A percentile compares a stretch with the other conserved stretches of the same genome.
phyloP scores from a whole-genome alignment of 306 rosid genomes.

The Citrullus colocynthis region DNA sequence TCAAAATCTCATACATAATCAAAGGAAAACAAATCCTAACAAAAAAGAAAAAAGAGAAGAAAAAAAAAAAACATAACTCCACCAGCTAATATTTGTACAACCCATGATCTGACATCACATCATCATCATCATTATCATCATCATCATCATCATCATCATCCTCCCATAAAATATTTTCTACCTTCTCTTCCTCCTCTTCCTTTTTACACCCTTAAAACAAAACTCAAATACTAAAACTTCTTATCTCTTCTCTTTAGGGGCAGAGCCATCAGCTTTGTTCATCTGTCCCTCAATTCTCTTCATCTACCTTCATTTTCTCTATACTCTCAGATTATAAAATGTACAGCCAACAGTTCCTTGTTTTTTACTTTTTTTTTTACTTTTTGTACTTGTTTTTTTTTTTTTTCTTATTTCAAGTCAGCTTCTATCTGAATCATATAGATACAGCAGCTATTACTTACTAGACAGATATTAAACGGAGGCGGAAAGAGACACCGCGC shows the following conservation, averaged over 20 bases:
- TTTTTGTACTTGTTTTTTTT: neutral
- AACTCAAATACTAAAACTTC: conserved; percentile 27
- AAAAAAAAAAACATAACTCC: neutral
- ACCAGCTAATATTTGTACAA: conserved; percentile 32
- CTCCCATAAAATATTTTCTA: conserved; percentile 12
- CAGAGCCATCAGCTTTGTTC: conserved; percentile 14
- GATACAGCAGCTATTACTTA: conserved; percentile 19
- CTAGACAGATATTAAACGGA: conserved; percentile 17
- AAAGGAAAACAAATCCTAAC: conserved; percentile 12
- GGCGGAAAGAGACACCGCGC: conserved; percentile 21
- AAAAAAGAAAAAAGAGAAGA: neutral
- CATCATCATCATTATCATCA: neutral
- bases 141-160: too few relatives aligned
- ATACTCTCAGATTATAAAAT: conserved; percentile 34
- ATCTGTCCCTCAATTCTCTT: conserved; percentile 20
- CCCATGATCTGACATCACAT: conserved; percentile 10
- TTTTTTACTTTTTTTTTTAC: neutral
- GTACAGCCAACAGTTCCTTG: conserved; percentile 32
- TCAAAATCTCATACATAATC: conserved; percentile 17
- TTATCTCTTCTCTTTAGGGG: conserved; percentile 25
- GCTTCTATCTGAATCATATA: conserved; percentile 25
- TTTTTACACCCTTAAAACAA: conserved; percentile 27
- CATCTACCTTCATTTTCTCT: conserved; percentile 35
- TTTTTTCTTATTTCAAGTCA: conserved; percentile 24
- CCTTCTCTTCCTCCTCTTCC: conserved; percentile 5